Evolutionary conservation across 2,329 filamentous ascomycete species (phyloP), one percentile per base, ranked within the genome.

Genomic region (Claviceps humidiphila): DNA sequence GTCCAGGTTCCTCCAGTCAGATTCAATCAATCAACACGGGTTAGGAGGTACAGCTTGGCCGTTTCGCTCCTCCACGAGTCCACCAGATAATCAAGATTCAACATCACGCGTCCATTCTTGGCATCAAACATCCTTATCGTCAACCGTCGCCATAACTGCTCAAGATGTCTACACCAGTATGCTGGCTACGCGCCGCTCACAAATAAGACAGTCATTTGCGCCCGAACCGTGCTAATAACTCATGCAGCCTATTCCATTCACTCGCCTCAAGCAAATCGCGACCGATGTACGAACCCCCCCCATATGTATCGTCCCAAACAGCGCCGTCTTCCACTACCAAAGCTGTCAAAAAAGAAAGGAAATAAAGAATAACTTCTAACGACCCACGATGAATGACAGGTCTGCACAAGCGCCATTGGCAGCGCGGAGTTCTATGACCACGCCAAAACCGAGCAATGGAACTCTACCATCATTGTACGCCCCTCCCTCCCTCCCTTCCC

Each of bases 391-490:
- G 6, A 40, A 47, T 53, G 4, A 40, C 51, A 95, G 89, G 90
- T 89, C 60, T 95, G 90, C 76, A 82, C 87, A 64, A 77, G 76
- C 59, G 85, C 88, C 54, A 80, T 97, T 61, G 81, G 82, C 56
- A 77, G 71, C 57, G 82, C 82, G 55, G 82, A 88, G 56, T 83
- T 78, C 71, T 98, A 98, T 73, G 86, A 95, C 58, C 93, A 97
- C 70, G 71, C 82, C 52, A 84, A 85, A 66, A 94, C 91, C 39
- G 81, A 85, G 65, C 73, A 81, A 60, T 97, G 91, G 91, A 97
- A 97, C 74, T 85, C 85, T 38, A 75, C 77, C 58, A 97, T 98
- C 69, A 96, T 97, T 69, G 89, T 95, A 78, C 62, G 81, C 74
- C 55, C 54, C 52, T 43, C 22, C 22, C 52, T 43, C 22, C 22